Base-by-base conservation (phyloP, 2,329 filamentous ascomycete species). In the Xylariaceae sp. region DNA sequence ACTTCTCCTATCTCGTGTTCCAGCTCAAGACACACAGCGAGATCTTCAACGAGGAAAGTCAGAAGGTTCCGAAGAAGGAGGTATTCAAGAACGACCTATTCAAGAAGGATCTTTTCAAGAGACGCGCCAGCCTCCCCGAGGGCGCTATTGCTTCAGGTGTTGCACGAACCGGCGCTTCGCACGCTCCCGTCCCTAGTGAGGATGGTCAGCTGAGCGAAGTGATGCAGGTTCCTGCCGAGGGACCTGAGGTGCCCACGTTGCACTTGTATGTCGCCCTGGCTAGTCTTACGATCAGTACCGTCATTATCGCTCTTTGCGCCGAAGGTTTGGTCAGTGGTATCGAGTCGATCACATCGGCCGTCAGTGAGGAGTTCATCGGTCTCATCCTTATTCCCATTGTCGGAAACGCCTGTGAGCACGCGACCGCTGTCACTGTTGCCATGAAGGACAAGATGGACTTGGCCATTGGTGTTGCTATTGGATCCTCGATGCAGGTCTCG, bases 391-490 rank as follows among this genome's bases (percentile, higher is more conserved):
- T 93, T 3, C 89, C 89, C 7, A 91, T 92, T 67, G 89, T 92
- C n/a, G 88, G 89, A 45, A 92, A 92, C 68, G 89, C 89, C 2
- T 89, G 88, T 11, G 89, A 92, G 75, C 89, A 92, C 77, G 88
- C 89, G 17, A 92, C 89, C 0, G 89, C 89, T 5, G 88, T 92
- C 56, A 89, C 85, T 0, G 89, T 92, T 1, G 89, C 89, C 5
- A 82, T 87, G 67, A 91, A 92, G 78, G 90, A 92, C 74, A 92
- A 92, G 75, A 91, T 92, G 87, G 89, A 92, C 69, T 77, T 92
- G 7, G 87, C 89, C 2, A 92, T 92, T 64, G 89, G 88, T 70
- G 88, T 92, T 9, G 89, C 88, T 10, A 87, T 92, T 39, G 89
- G 89, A 34, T 89, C 86, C 9, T 89, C 86, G 67, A 92, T 93